A percentile compares a stretch with the other conserved stretches of the same genome.
phyloP scores from a whole-genome alignment of 768 basidiomycete species.

The Pulveroboletus ravenelii region DNA sequence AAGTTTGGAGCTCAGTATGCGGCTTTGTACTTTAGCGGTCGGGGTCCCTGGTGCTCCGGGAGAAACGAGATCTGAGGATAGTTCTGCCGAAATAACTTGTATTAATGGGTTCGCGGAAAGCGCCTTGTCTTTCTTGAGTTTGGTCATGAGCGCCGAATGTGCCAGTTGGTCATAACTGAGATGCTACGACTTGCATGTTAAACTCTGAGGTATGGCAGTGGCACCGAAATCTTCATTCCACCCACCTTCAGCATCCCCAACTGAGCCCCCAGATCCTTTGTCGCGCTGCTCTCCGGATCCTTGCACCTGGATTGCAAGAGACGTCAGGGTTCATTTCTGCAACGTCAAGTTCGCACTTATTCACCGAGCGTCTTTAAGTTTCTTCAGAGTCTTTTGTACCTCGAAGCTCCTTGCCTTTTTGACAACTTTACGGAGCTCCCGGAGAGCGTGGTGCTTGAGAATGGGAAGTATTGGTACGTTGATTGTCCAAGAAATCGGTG shows the following conservation, averaged over 20 bases:
- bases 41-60: conserved; percentile 39
- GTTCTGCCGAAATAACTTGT: conserved; percentile 43
- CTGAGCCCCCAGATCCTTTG: conserved; percentile 54
- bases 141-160: conserved; percentile 61
- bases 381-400: conserved; percentile 77
- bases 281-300: conserved; percentile 34
- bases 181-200: conserved; percentile 36
- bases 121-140: conserved; percentile 66
- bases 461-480: conserved; percentile 8
- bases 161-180: conserved; percentile 57
- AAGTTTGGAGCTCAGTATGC: conserved; percentile 73
- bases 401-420: conserved; percentile 83
- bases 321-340: not conserved
- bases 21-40: conserved; percentile 59
- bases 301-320: conserved; percentile 29
- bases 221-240: not conserved
- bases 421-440: conserved; percentile 66
- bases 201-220: not conserved
- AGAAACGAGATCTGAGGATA: conserved; percentile 33
- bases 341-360: conserved; percentile 8
- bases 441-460: conserved; percentile 67
- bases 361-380: conserved; percentile 66
- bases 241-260: conserved; percentile 62
- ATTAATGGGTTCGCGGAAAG: conserved; percentile 49
- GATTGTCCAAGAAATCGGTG: conserved; percentile 5